phyloP scores from a whole-genome alignment of 306 rosid species.

The Fagus crenata region DNA sequence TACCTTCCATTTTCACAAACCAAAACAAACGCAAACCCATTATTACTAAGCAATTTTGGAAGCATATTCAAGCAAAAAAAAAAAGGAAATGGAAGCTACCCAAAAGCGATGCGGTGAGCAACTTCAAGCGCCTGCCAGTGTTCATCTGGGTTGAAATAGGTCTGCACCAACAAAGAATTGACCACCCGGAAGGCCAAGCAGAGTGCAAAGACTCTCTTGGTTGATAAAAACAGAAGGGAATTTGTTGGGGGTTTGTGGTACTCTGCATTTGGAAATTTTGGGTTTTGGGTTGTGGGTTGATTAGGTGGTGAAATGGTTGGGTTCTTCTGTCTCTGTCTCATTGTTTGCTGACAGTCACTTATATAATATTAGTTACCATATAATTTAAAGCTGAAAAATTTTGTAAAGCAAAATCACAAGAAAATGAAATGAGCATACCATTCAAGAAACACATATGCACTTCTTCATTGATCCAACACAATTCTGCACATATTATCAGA shows the following conservation, averaged over 20 bases:
- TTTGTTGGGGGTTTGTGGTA: slow-evolving; percentile 7
- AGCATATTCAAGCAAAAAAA: neutral
- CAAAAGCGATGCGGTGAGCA: slow-evolving; percentile 81
- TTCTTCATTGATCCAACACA: too few relatives aligned
- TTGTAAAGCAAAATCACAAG: too few relatives aligned
- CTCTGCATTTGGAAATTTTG: slow-evolving; percentile 28
- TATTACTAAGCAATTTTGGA: slow-evolving; percentile 1
- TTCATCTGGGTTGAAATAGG: slow-evolving; percentile 93
- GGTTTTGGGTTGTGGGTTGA: neutral
- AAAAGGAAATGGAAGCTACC: slow-evolving; percentile 37
- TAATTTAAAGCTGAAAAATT: too few relatives aligned
- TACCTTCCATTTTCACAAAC: slow-evolving; percentile 48
- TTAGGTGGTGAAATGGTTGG: slow-evolving; percentile 19
- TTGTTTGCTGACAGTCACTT: slow-evolving; percentile 17
- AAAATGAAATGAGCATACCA: too few relatives aligned
- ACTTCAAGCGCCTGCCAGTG: slow-evolving; percentile 97
- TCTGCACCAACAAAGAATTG: slow-evolving; percentile 75
- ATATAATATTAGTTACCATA: too few relatives aligned
- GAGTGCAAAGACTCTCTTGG: slow-evolving; percentile 40
- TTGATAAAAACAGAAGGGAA: slow-evolving; percentile 21
- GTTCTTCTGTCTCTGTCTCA: slow-evolving; percentile 55
- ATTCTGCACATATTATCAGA: too few relatives aligned
- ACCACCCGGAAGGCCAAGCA: slow-evolving; percentile 72
- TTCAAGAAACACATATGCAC: too few relatives aligned
- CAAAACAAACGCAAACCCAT: slow-evolving; percentile 10